phyloP scores from a whole-genome alignment of 1,284 basidiomycete genomes.

The Mycosarcoma mackinlayi region DNA sequence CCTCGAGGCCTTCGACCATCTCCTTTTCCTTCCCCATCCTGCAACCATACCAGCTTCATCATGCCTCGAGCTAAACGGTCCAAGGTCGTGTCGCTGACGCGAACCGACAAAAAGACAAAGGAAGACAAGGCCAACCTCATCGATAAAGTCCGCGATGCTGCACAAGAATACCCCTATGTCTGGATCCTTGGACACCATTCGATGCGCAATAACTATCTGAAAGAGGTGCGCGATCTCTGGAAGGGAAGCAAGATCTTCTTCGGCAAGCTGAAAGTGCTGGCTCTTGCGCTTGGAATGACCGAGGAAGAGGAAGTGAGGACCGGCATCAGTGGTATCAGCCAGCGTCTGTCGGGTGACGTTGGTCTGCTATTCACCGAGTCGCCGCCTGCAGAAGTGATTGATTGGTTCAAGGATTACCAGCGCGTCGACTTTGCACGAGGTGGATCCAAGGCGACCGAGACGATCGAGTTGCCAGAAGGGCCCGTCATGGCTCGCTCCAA shows the following conservation, averaged over 20 bases:
- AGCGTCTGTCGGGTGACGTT: constrained; percentile 92
- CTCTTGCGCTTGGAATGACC: constrained; percentile 90
- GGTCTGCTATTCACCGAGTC: constrained; percentile 92
- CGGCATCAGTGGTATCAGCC: constrained; percentile 82
- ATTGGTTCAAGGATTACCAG: constrained; percentile 92
- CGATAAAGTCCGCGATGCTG: constrained; percentile 76
- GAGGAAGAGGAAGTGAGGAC: constrained; percentile 85
- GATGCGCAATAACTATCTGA: constrained; percentile 93
- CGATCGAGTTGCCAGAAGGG: constrained; percentile 78
- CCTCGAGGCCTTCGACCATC: neutral
- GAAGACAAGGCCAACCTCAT: constrained; percentile 85
- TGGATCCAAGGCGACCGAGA: constrained; percentile 81
- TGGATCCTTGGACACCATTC: constrained; percentile 95
- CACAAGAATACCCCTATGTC: constrained; percentile 84
- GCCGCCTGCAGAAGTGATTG: constrained; percentile 85
- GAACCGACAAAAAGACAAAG: constrained; percentile 72
- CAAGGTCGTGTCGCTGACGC: constrained; percentile 72
- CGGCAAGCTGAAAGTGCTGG: constrained; percentile 91
- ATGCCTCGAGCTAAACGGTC: constrained; percentile 69
- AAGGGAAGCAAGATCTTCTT: constrained; percentile 86
- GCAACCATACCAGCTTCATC: constrained; percentile 1
- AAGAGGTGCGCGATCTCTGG: constrained; percentile 93
- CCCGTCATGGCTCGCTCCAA: constrained; percentile 57
- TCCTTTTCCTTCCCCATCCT: neutral
- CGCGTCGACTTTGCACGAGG: constrained; percentile 91